A percentile compares a stretch with the other conserved stretches of the same genome.
These are phyloP conservation scores for Chiua virens DNA, from an alignment of 768 basidiomycete genomes.

Conservation along the genomic window DNA sequence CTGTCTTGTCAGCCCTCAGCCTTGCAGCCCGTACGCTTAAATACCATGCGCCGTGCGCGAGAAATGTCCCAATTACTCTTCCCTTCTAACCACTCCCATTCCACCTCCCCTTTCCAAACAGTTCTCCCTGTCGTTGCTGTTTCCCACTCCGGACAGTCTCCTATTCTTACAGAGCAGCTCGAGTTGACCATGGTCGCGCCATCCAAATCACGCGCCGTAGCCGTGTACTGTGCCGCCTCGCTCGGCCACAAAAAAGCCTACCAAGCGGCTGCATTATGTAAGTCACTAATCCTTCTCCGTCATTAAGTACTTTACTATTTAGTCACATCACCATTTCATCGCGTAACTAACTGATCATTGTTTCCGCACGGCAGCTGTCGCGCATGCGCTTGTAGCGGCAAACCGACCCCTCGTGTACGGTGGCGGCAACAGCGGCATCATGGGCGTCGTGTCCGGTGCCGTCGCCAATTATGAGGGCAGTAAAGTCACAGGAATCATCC, in stretches of 20 bases:
- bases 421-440: constrained; percentile 79
- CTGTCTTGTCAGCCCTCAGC: constrained; percentile 10
- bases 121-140: background rate
- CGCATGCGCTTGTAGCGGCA: constrained; percentile 62
- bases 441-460: constrained; percentile 77
- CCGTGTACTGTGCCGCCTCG: constrained; percentile 85
- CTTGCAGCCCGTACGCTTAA: constrained; percentile 25
- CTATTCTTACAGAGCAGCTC: constrained; percentile 8
- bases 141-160: background rate
- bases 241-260: constrained; percentile 62
- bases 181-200: constrained; percentile 29
- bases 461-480: constrained; percentile 63
- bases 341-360: constrained; percentile 5
- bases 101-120: background rate
- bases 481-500: constrained; percentile 74
- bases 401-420: constrained; percentile 79
- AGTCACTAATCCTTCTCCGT: constrained; percentile 28
- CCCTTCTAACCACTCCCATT: constrained; percentile 6
- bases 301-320: no score
- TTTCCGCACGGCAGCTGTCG: constrained; percentile 53
- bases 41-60: constrained; percentile 8
- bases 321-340: background rate
- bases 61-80: constrained; percentile 12
- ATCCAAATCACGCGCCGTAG: constrained; percentile 46
- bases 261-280: constrained; percentile 67